Evolutionary conservation across 202 grass and related monocot genomes (phyloP), one percentile per base, ranked within the genome.

Genomic region (Panicum hallii): DNA sequence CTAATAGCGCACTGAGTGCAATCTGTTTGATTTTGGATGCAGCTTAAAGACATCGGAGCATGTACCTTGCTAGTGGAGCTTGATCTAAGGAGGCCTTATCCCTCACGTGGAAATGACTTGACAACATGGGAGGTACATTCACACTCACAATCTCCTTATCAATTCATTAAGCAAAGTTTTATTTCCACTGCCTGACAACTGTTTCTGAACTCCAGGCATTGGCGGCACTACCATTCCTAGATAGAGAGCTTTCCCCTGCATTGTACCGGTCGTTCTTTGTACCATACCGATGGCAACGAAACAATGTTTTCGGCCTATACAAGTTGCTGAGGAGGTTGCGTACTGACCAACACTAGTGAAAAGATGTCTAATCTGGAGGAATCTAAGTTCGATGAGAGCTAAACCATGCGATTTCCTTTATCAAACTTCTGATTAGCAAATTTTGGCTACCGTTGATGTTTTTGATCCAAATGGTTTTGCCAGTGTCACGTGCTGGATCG

Each of bases 181-280:
- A 32, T 52, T 83, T 80, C 41, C 60, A 32, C 38, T n/a, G 5
- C 79, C 72, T 89, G 62, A 86, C 55, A 52, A 60, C 22, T 43
- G 3, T 58, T 68, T 67, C 15, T 36, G 41, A 63, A 78, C 66
- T 74, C 44, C 82, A 99, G 97, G 92, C 93, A 65, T 42, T 97
- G 66, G 89, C 91, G 9, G 86, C 91, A 16, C 23, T 99, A 45
- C 97, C 81, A 20, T 99, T 89, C 82, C 86, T 99, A 26, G 97
- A 99, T 52, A 92, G 97, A 91, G 93, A 99, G 74, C 88, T 92
- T 66, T 99, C 97, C 4, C 93, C 97, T 32, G 88, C 97, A 68
- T 80, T 88, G 26, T 90, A 96, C 67, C 84, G 97, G 11, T 99
- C 93, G 0, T 99, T 99, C 88, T 99, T 99, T 63, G 90, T 99